Evolutionary conservation across 2,329 filamentous ascomycete species (phyloP).

Genomic region (Nemania bipapillata): DNA sequence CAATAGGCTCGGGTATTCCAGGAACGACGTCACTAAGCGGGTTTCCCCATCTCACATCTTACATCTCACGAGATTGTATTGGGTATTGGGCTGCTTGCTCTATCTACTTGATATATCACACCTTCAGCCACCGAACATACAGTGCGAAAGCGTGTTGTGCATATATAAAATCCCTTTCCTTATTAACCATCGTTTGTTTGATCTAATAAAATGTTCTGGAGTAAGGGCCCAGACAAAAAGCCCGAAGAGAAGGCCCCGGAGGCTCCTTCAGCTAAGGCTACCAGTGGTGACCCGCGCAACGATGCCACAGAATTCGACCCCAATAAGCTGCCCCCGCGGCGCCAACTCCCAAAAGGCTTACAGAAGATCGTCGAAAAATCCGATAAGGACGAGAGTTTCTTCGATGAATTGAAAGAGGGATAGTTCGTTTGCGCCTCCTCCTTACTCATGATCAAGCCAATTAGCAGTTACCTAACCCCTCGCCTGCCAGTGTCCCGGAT

Average conservation of each 20-base stretch:
- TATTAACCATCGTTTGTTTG: neutral
- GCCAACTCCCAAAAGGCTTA: constrained; percentile 65
- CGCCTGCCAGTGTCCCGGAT: constrained; percentile 70
- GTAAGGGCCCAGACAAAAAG: constrained; percentile 49
- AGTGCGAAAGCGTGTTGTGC: neutral
- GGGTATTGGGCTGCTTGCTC: neutral
- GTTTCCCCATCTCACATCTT: neutral
- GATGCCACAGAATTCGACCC: constrained; percentile 57
- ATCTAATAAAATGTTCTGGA: constrained; percentile 47
- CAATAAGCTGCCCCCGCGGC: constrained; percentile 59
- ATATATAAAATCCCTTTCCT: neutral
- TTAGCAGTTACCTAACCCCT: constrained; percentile 16
- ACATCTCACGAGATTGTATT: constrained; percentile 2
- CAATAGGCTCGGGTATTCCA: neutral
- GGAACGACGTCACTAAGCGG: constrained; percentile 28
- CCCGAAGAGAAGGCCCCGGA: constrained; percentile 45
- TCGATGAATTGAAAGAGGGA: constrained; percentile 80
- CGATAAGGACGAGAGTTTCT: constrained; percentile 75
- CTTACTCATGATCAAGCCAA: neutral
- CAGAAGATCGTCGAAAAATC: constrained; percentile 68
- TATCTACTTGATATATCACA: neutral
- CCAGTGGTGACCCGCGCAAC: constrained; percentile 47
- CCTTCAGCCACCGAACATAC: neutral
- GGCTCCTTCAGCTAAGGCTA: constrained; percentile 40
- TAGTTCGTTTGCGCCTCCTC: constrained; percentile 66